Evolutionary conservation across 202 grass and related monocot genomes (phyloP), one percentile per base, ranked within the genome.

Genomic region (Cymbopogon flexuosus): DNA sequence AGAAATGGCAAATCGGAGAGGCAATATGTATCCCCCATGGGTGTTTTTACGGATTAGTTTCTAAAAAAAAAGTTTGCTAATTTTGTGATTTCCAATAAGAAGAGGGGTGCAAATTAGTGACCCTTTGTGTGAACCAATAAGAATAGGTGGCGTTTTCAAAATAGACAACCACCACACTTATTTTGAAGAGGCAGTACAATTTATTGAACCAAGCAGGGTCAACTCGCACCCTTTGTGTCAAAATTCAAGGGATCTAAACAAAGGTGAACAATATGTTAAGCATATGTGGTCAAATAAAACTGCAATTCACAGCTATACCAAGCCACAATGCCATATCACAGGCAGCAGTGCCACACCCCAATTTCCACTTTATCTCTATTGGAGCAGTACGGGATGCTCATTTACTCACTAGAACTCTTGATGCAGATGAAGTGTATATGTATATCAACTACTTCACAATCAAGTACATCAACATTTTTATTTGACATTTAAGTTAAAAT

Each of bases 361-460:
- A 23, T 22, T 23, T 58, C 54, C n/a, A 57, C 52, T 22, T 9
- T 52, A n/a, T 57, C 29, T 39, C 67, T 21, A 5, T 10, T 79
- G 72, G 33, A 27, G 6, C 4, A 86, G 14, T 6, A 59, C 22
- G 6, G 24, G 11, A 9, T 65, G 78, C 15, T 52, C 4, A 8
- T 52, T n/a, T n/a, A n/a, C 49, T 52, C 18, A 10, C 52, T 21
- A 56, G n/a, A 27, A 27, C 7, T 22, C 47, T 2, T 51, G 30
- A 81, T 62, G 18, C n/a, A 47, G 12, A 46, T 37, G 31, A 67
- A 76, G 37, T 57, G 21, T 72, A 72, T 65, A 65, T 76, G 29
- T 49, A 77, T 66, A 56, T 67, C 56, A 57, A 65, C 72, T 78
- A 73, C 19, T 49, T 18, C 18, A 47, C 71, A 77, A 66, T 51